Conservation (phyloP, 2,329 filamentous ascomycete genomes). For the Thermothelomyces thermophilus region DNA sequence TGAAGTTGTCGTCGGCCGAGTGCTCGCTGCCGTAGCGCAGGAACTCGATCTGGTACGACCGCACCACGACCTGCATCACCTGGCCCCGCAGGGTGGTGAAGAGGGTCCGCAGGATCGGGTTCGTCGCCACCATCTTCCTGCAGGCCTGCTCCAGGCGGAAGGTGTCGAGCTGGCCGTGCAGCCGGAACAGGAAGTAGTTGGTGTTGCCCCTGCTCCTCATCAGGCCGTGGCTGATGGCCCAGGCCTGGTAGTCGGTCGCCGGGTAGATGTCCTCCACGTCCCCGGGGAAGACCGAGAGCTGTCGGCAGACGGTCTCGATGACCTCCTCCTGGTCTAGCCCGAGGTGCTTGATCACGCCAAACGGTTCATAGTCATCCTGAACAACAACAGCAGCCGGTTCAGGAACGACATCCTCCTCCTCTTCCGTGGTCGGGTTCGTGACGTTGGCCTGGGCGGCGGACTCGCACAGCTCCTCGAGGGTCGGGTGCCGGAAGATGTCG, state of each 20-base stretch:
- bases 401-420: not conserved
- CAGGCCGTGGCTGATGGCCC: slow-evolving; percentile 9
- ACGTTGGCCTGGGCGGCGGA: not conserved
- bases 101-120: slow-evolving; percentile 23
- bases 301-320: slow-evolving; percentile 5
- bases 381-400: not conserved
- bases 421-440: not conserved
- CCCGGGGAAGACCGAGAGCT: slow-evolving; percentile 10
- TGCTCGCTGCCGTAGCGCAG: slow-evolving; percentile 12
- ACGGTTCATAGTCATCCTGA: slow-evolving; percentile 14
- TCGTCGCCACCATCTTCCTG: slow-evolving; percentile 11
- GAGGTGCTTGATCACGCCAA: slow-evolving; percentile 3
- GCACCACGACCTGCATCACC: slow-evolving; percentile 23
- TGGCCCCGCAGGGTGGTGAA: slow-evolving; percentile 19
- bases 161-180: slow-evolving; percentile 18
- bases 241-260: slow-evolving; percentile 11
- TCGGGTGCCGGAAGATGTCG: slow-evolving; percentile 13
- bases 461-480: slow-evolving; percentile 1
- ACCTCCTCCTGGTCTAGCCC: slow-evolving; percentile 8
- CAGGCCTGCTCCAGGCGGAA: slow-evolving; percentile 19
- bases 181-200: slow-evolving; percentile 25
- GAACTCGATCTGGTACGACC: slow-evolving; percentile 12
- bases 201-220: slow-evolving; percentile 14
- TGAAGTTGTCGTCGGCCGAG: slow-evolving; percentile 12
- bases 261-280: slow-evolving; percentile 12